These are phyloP conservation scores for Colletotrichum abscissum DNA, from an alignment of 2,329 filamentous ascomycete species.

Conservation along the genomic window DNA sequence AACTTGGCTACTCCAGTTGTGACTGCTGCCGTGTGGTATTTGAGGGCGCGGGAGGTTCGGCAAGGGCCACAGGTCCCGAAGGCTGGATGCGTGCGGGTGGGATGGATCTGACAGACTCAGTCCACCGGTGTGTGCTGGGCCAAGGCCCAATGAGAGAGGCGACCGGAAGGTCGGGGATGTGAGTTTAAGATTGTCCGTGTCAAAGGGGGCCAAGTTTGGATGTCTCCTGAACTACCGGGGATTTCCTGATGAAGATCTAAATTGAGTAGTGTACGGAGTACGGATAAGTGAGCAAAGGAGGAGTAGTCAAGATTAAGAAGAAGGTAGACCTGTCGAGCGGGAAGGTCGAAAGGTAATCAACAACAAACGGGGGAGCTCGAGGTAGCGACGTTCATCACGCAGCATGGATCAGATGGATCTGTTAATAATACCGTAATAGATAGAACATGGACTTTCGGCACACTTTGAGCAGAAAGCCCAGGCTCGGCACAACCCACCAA, in stretches of 20 bases:
- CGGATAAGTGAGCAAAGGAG: not conserved
- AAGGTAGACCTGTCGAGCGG: not conserved
- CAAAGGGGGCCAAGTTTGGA: not conserved
- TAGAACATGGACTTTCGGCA: conserved; percentile 14
- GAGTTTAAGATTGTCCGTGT: conserved; percentile 23
- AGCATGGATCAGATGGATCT: conserved; percentile 27
- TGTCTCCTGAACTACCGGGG: conserved; percentile 3
- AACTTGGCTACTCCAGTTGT: conserved; percentile 19
- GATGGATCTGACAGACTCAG: conserved; percentile 21
- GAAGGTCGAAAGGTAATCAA: not conserved
- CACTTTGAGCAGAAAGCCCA: conserved; percentile 16
- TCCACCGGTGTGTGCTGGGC: not conserved
- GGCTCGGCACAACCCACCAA: conserved; percentile 33
- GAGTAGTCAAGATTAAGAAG: not conserved
- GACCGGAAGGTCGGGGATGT: conserved; percentile 16
- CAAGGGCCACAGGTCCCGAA: conserved; percentile 19
- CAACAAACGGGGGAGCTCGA: not conserved
- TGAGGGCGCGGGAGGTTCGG: conserved; percentile 30
- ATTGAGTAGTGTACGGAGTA: not conserved
- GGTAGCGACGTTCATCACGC: not conserved
- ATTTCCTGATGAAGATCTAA: not conserved
- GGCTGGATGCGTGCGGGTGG: conserved; percentile 13
- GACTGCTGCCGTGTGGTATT: conserved; percentile 25
- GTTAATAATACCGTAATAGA: conserved; percentile 21
- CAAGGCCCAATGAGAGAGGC: conserved; percentile 3